Percentiles rank a stretch among this genome's conserved stretches.
phyloP scores from a whole-genome alignment of 2,329 filamentous ascomycete species.

The Penicillium sp. region DNA sequence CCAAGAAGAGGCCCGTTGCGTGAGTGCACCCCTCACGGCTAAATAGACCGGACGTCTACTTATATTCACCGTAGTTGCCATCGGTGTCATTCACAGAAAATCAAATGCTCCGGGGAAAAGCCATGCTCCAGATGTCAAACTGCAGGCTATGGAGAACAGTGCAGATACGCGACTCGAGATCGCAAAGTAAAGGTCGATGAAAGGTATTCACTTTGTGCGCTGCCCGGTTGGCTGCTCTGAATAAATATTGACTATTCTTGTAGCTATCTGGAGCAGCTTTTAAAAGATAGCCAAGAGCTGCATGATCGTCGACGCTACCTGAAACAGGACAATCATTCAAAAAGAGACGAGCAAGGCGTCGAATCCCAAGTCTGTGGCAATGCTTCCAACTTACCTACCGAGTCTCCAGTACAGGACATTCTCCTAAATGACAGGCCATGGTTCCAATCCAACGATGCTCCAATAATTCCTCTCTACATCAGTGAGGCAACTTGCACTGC shows the following conservation, averaged over 20 bases:
- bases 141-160: constrained; percentile 31
- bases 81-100: constrained; percentile 43
- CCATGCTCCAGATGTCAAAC: constrained; percentile 39
- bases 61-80: constrained; percentile 27
- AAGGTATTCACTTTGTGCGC: constrained; percentile 7
- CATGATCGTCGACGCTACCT: background rate
- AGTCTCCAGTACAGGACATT: constrained; percentile 11
- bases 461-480: constrained; percentile 28
- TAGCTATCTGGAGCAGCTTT: constrained; percentile 29
- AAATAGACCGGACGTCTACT: background rate
- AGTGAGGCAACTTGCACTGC: constrained; percentile 35
- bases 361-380: background rate
- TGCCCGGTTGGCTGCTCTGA: background rate
- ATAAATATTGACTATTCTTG: background rate
- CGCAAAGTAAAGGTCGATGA: constrained; percentile 35
- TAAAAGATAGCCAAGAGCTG: constrained; percentile 13
- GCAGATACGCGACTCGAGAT: constrained; percentile 38
- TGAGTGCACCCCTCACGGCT: background rate
- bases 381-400: constrained; percentile 9
- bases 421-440: constrained; percentile 16
- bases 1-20: constrained; percentile 9
- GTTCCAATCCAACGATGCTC: constrained; percentile 29
- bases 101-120: constrained; percentile 43
- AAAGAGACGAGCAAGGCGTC: background rate
- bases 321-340: background rate